Percentiles rank a stretch among this genome's conserved stretches.
Conservation (phyloP, 139 green algal species). For the Ettlia oleoabundans region DNA sequence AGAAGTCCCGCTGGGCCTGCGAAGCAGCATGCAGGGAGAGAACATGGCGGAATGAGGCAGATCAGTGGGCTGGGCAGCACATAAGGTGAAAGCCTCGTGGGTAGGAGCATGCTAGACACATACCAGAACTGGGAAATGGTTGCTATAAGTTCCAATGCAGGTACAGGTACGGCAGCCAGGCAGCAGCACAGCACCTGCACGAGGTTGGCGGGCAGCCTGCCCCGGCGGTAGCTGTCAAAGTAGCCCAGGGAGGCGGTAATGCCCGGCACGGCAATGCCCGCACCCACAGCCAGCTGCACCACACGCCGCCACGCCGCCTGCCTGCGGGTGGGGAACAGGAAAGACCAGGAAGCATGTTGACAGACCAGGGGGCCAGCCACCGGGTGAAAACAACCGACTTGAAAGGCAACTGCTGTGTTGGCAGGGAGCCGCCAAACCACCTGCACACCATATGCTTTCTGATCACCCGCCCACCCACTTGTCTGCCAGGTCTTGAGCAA, state of each 20-base stretch:
- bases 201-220: slow-evolving; percentile 94
- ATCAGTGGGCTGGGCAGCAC: not conserved
- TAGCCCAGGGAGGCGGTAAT: slow-evolving; percentile 92
- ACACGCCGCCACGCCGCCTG: slow-evolving; percentile 90
- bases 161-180: not conserved
- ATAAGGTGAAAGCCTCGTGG: not conserved
- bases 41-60: no score
- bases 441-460: no score
- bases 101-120: no score
- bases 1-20: slow-evolving; percentile 98
- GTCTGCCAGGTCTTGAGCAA: slow-evolving; percentile 82
- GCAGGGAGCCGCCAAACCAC: not conserved
- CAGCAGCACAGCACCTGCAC: slow-evolving; percentile 66
- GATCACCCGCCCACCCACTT: no score
- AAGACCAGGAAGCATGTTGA: no score
- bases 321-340: no score
- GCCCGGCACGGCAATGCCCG: slow-evolving; percentile 81
- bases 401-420: not conserved
- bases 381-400: not conserved
- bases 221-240: slow-evolving; percentile 96
- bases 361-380: not conserved
- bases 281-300: slow-evolving; percentile 46
- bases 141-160: no score
- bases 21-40: not conserved
- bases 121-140: no score